Conservation (phyloP, 148 eudicot species). For the Spergularia bocconei region DNA sequence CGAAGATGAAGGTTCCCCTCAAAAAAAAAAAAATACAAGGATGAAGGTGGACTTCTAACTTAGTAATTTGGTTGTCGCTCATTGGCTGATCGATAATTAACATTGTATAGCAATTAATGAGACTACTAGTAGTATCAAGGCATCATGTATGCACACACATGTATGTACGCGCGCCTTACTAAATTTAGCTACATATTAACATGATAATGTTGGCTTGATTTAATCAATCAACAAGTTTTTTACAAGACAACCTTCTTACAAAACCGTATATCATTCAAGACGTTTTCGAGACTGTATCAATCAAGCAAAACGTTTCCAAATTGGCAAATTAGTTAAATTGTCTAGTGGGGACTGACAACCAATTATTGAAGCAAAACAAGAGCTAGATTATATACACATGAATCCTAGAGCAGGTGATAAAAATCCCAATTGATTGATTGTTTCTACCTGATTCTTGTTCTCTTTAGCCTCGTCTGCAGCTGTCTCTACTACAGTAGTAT, state of each 20-base stretch:
- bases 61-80: no score
- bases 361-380: constrained; percentile 5
- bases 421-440: background rate
- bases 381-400: background rate
- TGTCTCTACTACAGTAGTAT: background rate
- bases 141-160: background rate
- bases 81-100: no score
- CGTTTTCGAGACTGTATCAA: no score
- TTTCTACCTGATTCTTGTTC: constrained; percentile 8
- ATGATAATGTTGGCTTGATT: background rate
- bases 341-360: background rate
- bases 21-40: no score
- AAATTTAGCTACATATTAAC: background rate
- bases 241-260: no score
- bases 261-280: no score
- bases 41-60: no score
- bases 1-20: no score
- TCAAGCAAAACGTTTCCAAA: no score
- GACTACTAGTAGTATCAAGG: background rate
- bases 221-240: background rate
- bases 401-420: constrained; percentile 13
- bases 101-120: no score
- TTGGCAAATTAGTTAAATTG: background rate
- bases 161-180: background rate
- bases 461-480: background rate